Evolutionary conservation across 345 rosid species (phyloP), one percentile per base, ranked within the genome.

Genomic region (Bretschneidera sinensis): DNA sequence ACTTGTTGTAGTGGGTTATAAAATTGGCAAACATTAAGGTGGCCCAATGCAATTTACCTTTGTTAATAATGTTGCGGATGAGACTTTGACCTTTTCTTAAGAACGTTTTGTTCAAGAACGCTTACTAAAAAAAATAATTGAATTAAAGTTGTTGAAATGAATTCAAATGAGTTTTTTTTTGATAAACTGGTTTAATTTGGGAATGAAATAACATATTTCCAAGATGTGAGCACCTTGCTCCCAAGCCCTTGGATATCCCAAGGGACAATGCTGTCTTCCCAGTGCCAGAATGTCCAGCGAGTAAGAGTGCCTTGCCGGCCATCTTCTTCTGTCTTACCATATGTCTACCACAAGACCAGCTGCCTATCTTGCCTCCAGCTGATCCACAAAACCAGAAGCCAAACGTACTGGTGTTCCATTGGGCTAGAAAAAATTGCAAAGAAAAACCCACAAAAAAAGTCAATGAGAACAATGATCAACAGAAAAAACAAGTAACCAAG

Each of bases 251-350:
- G 99, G 88, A 82, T 61, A 90, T 78, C 34, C 96, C 99, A 45
- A 94, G 95, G 45, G 99, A 97, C 76, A 94, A 64, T 7, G 99
- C 99, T 0, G 97, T 94, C 83, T 94, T 94, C 34, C 99, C 99
- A 7, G 99, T 90, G 68, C 99, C 99, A 9, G 99, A 97, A 58
- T 97, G 97, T 14, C 99, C 97, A 17, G 96, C 99, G 24, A 94
- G 73, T 28, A 94, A 73, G 61, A 94, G 96, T 28, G 99, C 99
- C 43, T 87, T 84, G 28, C 99, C 97, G 17, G 97, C 99, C 99
- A 90, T 94, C 80, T 88, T 91, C 78, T 88, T 91, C 78, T 88
- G 90, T 77, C 86, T 92, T 75, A 81, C 75, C 4, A 94, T 90
- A 94, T 94, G 77, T 94, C 97, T 33, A 88, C 96, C 15, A 94